Base-by-base conservation (phyloP, 1,139 yeast species). In the Sugiyamaella xylanicola region DNA sequence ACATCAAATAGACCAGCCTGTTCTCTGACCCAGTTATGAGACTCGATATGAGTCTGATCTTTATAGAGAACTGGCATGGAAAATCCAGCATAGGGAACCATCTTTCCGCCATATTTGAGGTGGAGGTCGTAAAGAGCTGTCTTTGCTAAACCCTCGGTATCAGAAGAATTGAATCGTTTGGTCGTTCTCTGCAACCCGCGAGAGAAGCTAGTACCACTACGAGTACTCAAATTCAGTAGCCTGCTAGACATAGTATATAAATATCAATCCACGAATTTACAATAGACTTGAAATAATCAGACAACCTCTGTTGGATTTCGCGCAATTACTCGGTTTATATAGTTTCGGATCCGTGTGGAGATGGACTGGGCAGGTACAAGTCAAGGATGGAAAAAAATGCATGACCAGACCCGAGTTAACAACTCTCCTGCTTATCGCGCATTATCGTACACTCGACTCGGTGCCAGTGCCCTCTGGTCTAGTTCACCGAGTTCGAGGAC, bases 71-170 rank as follows among this genome's bases (percentile, higher is more conserved):
- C 92, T 1, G 99, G 99, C 98, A 93, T 92, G 52, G 86, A 83
- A 68, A 82, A 93, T 16, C 97, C 97, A 25, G 98, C 98, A 73
- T 89, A 93, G 43, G 93, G 95, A 2, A 91, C 98, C 86, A 93
- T 86, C 59, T 88, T 91, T 13, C 92, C 99, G 4, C 92, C 93
- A 51, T 84, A 76, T 58, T 82, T 81, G 37, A 86, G 75, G 69
- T 93, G 98, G 41, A 91, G 79, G 60, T 86, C 91, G 69, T 86
- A 82, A 51, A 93, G 78, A 3, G 98, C 95, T 1, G 99, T 93
- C 67, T 82, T 86, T 59, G 71, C 71, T 53, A 78, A 63, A 32
- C 53, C 56, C 20, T 55, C 61, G 9, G 67, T 25, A 3, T 32
- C 21, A 5, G 57, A 56, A 21, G 64, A 56, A 53, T 61, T 59